Percentiles rank a stretch among this genome's conserved stretches.
These are phyloP conservation scores for Colletotrichum orbiculare DNA, from an alignment of 2,329 filamentous ascomycete species.

Conservation along the genomic window DNA sequence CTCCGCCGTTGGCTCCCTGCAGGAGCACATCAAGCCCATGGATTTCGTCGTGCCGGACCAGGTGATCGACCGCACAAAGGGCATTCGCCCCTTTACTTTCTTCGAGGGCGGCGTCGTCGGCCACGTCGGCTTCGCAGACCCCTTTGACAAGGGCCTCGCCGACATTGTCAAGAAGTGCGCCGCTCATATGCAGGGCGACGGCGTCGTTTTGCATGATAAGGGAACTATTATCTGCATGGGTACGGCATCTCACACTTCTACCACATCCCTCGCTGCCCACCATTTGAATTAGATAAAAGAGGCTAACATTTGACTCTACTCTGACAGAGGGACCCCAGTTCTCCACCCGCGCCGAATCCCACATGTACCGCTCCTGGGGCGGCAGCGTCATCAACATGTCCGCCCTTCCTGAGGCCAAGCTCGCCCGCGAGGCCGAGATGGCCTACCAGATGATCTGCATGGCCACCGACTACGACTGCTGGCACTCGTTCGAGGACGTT, in stretches of 20 bases:
- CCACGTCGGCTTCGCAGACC: constrained; percentile 95
- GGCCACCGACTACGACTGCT: constrained; percentile 99
- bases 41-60: constrained; percentile 98
- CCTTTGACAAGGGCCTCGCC: constrained; percentile 85
- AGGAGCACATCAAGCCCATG: constrained; percentile 92
- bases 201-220: constrained; percentile 83
- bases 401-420: constrained; percentile 92
- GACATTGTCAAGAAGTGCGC: constrained; percentile 83
- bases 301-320: too few relatives aligned
- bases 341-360: constrained; percentile 93
- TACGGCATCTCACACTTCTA: constrained; percentile 50
- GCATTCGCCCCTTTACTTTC: constrained; percentile 92
- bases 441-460: constrained; percentile 99
- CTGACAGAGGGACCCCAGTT: constrained; percentile 92
- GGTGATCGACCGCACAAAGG: constrained; percentile 97
- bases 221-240: constrained; percentile 94
- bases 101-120: constrained; percentile 93
- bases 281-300: too few relatives aligned
- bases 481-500: constrained; percentile 85
- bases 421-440: constrained; percentile 95
- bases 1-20: constrained; percentile 91
- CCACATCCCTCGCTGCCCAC: too few relatives aligned
- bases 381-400: constrained; percentile 99
- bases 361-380: constrained; percentile 95
- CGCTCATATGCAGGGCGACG: constrained; percentile 80